Evolutionary conservation across 306 rosid genomes (phyloP), one percentile per base, ranked within the genome.

Genomic region (Vigna mungo): DNA sequence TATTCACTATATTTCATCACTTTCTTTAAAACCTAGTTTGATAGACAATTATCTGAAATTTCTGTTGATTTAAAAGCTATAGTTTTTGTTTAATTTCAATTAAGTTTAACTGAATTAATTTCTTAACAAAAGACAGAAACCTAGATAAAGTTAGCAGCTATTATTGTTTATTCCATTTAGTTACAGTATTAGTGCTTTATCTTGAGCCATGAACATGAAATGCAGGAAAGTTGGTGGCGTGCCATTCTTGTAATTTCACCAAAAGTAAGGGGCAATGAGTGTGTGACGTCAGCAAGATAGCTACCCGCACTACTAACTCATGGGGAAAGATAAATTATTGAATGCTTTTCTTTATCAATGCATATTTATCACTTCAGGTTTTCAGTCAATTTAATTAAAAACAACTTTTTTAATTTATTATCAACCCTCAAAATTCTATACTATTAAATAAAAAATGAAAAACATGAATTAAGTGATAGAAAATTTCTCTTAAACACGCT

Each of bases 231-330:
- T 60, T 60, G 55, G 44, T 68, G 43, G 17, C 3, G 12, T 61
- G 84, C 21, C 88, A 85, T 69, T 5, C 0, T 44, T 2, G 89
- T 82, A 85, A 85, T 60, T 79, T 30, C 6, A 72, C 0, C 0
- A 0, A 79, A 76, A 53, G 32, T 2, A 1, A 11, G 69, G 89
- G 85, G 81, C 46, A 86, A 84, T 78, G 13, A 43, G 20, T 21
- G 17, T 5, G n/a, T 85, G 85, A 89, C 91, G 92, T 90, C 88
- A 87, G 2, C 48, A 16, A 77, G 86, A 87, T 74, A 87, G 90
- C 84, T 81, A 88, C 86, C 78, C 78, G 81, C 98, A 90, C 89
- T 83, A 82, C 71, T 21, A 21, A 21, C 17, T 58, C 63, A 58
- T 10, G 32, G 14, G 7, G 32, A 11, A 54, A 8, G 61, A 55